phyloP scores from a whole-genome alignment of 2,329 filamentous ascomycete genomes.

The Aspergillus ochraceus region DNA sequence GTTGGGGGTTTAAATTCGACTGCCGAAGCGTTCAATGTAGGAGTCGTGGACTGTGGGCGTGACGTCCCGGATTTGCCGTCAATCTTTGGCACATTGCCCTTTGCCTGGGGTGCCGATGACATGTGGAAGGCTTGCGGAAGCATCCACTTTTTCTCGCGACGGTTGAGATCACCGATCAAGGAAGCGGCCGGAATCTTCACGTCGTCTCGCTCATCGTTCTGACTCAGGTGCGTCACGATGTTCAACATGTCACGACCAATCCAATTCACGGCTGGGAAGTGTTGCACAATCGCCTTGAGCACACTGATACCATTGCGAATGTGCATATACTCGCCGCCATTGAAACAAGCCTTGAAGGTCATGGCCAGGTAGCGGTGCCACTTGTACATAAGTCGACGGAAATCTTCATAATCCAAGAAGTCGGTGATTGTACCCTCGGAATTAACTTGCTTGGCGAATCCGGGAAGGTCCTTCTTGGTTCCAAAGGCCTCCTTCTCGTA shows the following conservation, averaged over 20 bases:
- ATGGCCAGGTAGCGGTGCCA: slow-evolving; percentile 84
- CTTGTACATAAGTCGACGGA: slow-evolving; percentile 79
- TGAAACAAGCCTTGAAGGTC: slow-evolving; percentile 79
- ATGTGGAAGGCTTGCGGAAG: slow-evolving; percentile 47
- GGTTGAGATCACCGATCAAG: slow-evolving; percentile 49
- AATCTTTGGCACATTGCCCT: slow-evolving; percentile 21
- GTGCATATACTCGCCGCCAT: slow-evolving; percentile 90
- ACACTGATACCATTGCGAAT: slow-evolving; percentile 94
- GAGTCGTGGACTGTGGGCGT: slow-evolving; percentile 30
- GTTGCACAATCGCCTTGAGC: slow-evolving; percentile 74
- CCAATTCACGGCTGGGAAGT: slow-evolving; percentile 87
- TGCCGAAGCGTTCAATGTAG: slow-evolving; percentile 42
- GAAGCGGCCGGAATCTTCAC: slow-evolving; percentile 52
- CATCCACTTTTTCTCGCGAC: slow-evolving; percentile 51
- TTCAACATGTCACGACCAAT: slow-evolving; percentile 62
- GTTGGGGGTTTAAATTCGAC: slow-evolving; percentile 41
- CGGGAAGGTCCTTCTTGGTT: slow-evolving; percentile 63
- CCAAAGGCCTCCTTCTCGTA: slow-evolving; percentile 85
- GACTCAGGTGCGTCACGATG: slow-evolving; percentile 44
- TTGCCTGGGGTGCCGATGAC: slow-evolving; percentile 18
- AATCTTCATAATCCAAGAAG: slow-evolving; percentile 81
- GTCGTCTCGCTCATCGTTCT: slow-evolving; percentile 49
- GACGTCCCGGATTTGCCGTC: slow-evolving; percentile 30
- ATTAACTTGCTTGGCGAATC: slow-evolving; percentile 75
- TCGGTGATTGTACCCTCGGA: slow-evolving; percentile 67